Conservation (phyloP, 768 basidiomycete species). For the Favolaschia claudopus region DNA sequence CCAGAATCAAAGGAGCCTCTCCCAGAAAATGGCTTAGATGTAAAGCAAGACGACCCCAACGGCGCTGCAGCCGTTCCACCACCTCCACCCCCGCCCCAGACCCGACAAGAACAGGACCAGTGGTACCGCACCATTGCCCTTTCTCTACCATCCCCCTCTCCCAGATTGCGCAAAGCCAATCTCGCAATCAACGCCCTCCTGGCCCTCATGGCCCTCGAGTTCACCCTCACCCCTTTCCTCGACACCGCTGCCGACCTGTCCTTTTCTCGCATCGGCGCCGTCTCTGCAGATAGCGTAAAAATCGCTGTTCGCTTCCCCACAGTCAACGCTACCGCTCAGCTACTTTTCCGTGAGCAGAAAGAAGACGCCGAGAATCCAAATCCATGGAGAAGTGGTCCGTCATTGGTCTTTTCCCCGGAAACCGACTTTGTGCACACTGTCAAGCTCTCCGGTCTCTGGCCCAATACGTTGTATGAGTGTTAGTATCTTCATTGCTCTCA, state of each 20-base stretch:
- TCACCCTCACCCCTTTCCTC: slow-evolving; percentile 60
- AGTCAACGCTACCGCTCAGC: slow-evolving; percentile 41
- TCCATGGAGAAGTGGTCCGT: slow-evolving; percentile 64
- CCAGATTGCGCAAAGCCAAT: slow-evolving; percentile 19
- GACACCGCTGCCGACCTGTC: slow-evolving; percentile 61
- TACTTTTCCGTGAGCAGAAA: slow-evolving; percentile 55
- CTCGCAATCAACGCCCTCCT: slow-evolving; percentile 23
- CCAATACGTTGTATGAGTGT: slow-evolving; percentile 77
- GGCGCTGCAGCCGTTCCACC: no score
- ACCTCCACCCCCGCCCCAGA: slow-evolving; percentile 1
- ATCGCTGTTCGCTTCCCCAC: slow-evolving; percentile 68
- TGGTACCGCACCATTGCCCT: slow-evolving; percentile 34
- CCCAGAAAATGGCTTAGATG: no score
- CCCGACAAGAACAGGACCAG: slow-evolving; percentile 9
- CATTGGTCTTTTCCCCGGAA: slow-evolving; percentile 48
- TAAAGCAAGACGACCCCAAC: no score
- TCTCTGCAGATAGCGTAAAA: slow-evolving; percentile 70
- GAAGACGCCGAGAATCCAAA: slow-evolving; percentile 31
- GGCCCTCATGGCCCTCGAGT: slow-evolving; percentile 45
- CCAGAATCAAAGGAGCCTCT: no score
- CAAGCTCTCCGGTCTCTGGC: slow-evolving; percentile 67
- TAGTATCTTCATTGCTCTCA: slow-evolving; percentile 28
- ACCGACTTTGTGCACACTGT: slow-evolving; percentile 68
- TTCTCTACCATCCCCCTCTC: slow-evolving; percentile 39
- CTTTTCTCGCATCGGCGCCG: slow-evolving; percentile 76